Base-by-base conservation (phyloP, 2,329 filamentous ascomycete species). In the Monosporascus sp. region DNA sequence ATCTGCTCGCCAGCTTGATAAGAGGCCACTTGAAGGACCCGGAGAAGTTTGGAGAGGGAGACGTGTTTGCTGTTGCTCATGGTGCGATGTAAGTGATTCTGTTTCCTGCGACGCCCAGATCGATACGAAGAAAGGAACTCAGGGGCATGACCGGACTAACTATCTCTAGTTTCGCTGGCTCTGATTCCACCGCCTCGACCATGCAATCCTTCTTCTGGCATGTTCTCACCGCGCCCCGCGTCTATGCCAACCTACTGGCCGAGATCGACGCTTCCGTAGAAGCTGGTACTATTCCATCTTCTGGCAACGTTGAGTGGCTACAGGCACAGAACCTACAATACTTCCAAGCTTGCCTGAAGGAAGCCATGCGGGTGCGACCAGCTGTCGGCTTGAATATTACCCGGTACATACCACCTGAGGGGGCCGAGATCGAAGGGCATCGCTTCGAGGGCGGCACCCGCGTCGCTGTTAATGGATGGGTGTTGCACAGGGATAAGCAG, bases 101-200 rank as follows among this genome's bases (percentile, higher is more conserved):
- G 5, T 3, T 1, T n/a, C n/a, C 6, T 8, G 20, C 17, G 39
- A 7, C 17, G 35, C 2, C 44, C 24, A 22, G 8, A 6, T 2
- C 18, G 17, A 47, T 51, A 8, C 51, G 9, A 50, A 11, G n/a
- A 35, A 35, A 35, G 31, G 9, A 11, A 35, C 31, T 35, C 31
- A 46, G 15, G 22, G 3, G 22, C 17, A 27, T n/a, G 25, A 6
- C 22, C n/a, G 20, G 27, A 27, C 41, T 37, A 39, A 27, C 18
- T 36, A 22, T n/a, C 20, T 14, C 25, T 43, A 81, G 77, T 57
- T 79, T 83, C 61, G 80, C 81, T 17, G 82, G 82, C 25, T 82
- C 81, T 20, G 81, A 85, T 66, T 82, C 81, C 0, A 83, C 81
- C 0, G 81, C 81, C 11, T 80, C 77, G 7, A 80, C 78, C 0